A percentile compares a stretch with the other conserved stretches of the same genome.
Conservation (phyloP, 2,329 filamentous ascomycete genomes). For the Coniella lustricola region DNA sequence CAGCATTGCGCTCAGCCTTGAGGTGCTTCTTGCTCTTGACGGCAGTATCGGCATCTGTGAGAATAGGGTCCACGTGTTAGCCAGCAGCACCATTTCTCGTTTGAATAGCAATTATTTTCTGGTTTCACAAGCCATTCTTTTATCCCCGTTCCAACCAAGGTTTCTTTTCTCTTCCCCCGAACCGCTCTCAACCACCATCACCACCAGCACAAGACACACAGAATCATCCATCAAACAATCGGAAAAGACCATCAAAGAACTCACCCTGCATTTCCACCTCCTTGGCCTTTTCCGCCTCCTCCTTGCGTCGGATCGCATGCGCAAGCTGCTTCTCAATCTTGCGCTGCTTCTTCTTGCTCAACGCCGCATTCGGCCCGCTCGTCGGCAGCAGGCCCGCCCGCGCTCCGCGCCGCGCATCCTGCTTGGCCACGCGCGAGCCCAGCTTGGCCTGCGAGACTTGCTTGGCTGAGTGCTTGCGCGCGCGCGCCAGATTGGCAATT, state of each 20-base stretch:
- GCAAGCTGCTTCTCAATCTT: constrained; percentile 49
- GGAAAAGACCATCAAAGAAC: not conserved
- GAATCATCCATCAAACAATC: not conserved
- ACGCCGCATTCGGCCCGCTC: constrained; percentile 43
- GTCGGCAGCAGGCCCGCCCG: constrained; percentile 46
- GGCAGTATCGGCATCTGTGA: constrained; percentile 3
- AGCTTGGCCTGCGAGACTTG: constrained; percentile 25
- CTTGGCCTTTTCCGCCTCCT: constrained; percentile 33
- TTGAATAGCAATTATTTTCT: no score
- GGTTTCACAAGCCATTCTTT: no score
- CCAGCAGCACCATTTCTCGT: no score
- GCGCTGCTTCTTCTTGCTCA: constrained; percentile 49
- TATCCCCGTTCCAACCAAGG: no score
- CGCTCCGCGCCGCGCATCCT: constrained; percentile 42
- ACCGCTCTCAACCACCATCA: no score
- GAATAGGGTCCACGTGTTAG: not conserved
- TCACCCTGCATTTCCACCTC: constrained; percentile 14
- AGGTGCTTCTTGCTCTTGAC: constrained; percentile 14
- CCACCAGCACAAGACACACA: not conserved
- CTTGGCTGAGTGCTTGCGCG: constrained; percentile 38
- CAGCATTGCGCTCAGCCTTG: constrained; percentile 12
- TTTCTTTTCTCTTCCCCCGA: no score
- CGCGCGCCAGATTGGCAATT: constrained; percentile 37
- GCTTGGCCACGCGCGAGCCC: constrained; percentile 19
- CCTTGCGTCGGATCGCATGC: constrained; percentile 46